Percentiles rank a stretch among this genome's conserved stretches.
phyloP scores from a whole-genome alignment of 2,329 filamentous ascomycete genomes.

The Epichloe elymi region DNA sequence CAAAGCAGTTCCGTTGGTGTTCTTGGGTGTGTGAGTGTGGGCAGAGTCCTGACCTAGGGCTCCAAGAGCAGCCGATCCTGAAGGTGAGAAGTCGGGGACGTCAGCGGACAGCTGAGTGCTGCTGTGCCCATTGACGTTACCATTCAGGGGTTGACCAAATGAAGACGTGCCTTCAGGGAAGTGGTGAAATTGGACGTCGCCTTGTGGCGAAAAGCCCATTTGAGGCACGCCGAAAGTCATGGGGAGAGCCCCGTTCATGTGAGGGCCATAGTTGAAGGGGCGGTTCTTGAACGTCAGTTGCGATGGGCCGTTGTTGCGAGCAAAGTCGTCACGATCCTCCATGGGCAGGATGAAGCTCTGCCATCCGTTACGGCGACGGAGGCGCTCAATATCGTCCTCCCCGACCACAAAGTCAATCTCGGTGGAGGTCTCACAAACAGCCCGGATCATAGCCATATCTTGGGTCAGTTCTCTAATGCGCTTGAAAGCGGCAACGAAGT shows the following conservation, averaged over 20 bases:
- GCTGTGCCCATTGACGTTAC: conserved; percentile 13
- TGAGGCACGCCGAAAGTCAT: conserved; percentile 18
- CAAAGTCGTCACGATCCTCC: conserved; percentile 57
- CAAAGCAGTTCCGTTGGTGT: conserved; percentile 7
- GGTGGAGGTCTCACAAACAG: conserved; percentile 58
- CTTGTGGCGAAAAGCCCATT: conserved; percentile 16
- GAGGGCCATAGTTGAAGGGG: conserved; percentile 15
- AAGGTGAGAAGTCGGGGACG: conserved; percentile 27
- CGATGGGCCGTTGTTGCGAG: conserved; percentile 56
- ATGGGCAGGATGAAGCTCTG: conserved; percentile 63
- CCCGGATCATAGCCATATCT: conserved; percentile 59
- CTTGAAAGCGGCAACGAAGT: conserved; percentile 74
- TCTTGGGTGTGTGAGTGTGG: neutral
- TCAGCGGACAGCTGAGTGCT: conserved; percentile 24
- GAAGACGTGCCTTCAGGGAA: conserved; percentile 18
- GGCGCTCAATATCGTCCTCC: conserved; percentile 63
- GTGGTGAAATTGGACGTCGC: conserved; percentile 17
- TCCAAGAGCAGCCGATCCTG: conserved; percentile 8
- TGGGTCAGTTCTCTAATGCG: conserved; percentile 40
- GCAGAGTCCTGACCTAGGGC: neutral
- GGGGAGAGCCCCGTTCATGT: conserved; percentile 20
- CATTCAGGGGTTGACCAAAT: conserved; percentile 25
- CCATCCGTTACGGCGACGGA: conserved; percentile 67
- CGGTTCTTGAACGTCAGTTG: conserved; percentile 25
- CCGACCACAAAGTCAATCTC: conserved; percentile 63